These are phyloP conservation scores for Exserohilum rostratum DNA, from an alignment of 2,329 filamentous ascomycete species.

Conservation along the genomic window DNA sequence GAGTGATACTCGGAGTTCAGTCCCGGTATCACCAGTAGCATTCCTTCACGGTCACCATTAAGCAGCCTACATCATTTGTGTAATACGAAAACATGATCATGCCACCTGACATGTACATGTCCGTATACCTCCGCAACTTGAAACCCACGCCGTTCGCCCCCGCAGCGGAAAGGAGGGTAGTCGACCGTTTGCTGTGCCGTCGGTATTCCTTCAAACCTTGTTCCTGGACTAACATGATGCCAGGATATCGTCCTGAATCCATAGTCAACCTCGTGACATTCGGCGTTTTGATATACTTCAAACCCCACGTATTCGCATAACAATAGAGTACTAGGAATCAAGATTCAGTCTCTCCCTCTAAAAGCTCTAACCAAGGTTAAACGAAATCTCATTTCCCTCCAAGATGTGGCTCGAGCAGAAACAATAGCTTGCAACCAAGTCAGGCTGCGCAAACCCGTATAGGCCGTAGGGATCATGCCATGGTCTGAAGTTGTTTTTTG, in stretches of 20 bases:
- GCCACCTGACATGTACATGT: not conserved
- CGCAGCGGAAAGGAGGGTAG: not conserved
- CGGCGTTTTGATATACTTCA: not conserved
- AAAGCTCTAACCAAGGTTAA: not conserved
- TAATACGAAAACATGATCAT: not conserved
- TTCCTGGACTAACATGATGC: not conserved
- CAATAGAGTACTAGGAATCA: not conserved
- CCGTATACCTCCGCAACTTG: not conserved
- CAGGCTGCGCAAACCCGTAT: not conserved
- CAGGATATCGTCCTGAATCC: not conserved
- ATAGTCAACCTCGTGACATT: not conserved
- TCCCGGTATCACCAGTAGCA: no score
- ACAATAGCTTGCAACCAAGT: not conserved
- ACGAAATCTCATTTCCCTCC: not conserved
- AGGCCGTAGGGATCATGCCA: not conserved
- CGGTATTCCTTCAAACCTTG: not conserved
- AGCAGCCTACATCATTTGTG: no score
- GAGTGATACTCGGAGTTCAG: no score
- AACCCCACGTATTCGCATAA: not conserved
- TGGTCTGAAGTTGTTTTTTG: not conserved
- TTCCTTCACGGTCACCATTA: no score
- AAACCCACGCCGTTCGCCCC: slow-evolving; percentile 1
- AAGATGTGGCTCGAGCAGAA: not conserved
- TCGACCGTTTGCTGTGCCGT: not conserved
- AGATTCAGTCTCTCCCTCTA: not conserved